A percentile compares a stretch with the other conserved stretches of the same genome.
phyloP scores from a whole-genome alignment of 23 red algal genomes.

The Cyanidiococcus yangmingshanensis region DNA sequence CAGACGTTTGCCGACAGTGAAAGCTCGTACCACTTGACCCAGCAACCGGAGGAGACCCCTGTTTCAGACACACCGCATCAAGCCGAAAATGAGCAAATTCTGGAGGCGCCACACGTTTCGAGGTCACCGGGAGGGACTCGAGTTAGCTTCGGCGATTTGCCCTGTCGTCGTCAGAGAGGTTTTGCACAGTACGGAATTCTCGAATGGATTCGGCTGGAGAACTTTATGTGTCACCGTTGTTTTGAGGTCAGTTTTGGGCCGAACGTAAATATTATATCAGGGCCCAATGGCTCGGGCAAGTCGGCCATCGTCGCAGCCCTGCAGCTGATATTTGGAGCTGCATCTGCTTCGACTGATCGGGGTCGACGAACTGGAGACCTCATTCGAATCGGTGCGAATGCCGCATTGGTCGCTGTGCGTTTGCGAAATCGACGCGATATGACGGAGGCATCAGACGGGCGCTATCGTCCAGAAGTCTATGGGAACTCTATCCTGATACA shows the following conservation, averaged over 20 bases:
- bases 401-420: slow-evolving; percentile 38
- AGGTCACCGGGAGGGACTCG: too few relatives aligned
- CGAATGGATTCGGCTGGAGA: slow-evolving; percentile 50
- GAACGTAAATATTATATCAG: slow-evolving; percentile 89
- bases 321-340: slow-evolving; percentile 56
- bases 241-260: slow-evolving; percentile 63
- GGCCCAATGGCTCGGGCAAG: slow-evolving; percentile 85
- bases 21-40: too few relatives aligned
- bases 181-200: slow-evolving; percentile 63
- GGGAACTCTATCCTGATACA: slow-evolving; percentile 71
- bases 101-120: too few relatives aligned
- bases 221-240: slow-evolving; percentile 85
- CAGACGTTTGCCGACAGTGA: too few relatives aligned
- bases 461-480: slow-evolving; percentile 58
- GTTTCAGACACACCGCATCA: too few relatives aligned
- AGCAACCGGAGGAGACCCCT: too few relatives aligned
- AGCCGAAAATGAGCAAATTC: too few relatives aligned
- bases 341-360: slow-evolving; percentile 43
- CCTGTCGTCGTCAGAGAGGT: neutral
- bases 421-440: slow-evolving; percentile 40
- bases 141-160: too few relatives aligned
- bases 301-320: slow-evolving; percentile 82
- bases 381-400: slow-evolving; percentile 38
- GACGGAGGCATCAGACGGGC: slow-evolving; percentile 10
- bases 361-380: slow-evolving; percentile 35